Conservation (phyloP, 2,329 filamentous ascomycete species). For the Colletotrichum lindemuthianum region DNA sequence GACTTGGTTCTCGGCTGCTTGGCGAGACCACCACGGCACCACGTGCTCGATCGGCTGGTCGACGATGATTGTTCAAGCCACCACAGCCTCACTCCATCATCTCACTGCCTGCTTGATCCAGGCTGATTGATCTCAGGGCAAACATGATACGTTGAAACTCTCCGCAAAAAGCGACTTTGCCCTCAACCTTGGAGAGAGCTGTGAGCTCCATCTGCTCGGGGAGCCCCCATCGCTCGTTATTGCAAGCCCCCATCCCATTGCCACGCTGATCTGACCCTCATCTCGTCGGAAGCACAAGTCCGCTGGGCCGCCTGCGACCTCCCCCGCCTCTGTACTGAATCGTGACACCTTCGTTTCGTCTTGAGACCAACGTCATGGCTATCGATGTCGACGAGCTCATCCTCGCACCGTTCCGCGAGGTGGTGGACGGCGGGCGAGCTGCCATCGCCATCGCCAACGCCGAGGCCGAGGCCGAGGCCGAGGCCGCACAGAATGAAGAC, state of each 20-base stretch:
- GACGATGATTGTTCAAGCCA: background rate
- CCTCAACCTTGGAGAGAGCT: background rate
- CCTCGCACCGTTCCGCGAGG: constrained; percentile 48
- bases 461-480: too few relatives aligned
- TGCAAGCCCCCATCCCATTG: background rate
- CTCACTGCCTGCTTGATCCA: background rate
- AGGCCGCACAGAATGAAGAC: constrained; percentile 39
- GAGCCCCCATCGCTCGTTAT: background rate
- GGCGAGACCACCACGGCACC: constrained; percentile 16
- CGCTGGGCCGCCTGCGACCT: background rate
- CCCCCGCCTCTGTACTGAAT: constrained; percentile 7
- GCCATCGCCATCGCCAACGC: constrained; percentile 49
- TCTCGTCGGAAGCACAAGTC: background rate
- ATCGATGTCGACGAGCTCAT: constrained; percentile 34
- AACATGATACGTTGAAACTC: too few relatives aligned
- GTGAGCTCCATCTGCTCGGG: background rate
- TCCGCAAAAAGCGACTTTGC: too few relatives aligned
- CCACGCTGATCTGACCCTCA: constrained; percentile 22
- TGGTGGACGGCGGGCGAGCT: constrained; percentile 51
- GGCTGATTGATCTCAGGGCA: background rate
- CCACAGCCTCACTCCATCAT: background rate
- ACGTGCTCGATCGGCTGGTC: constrained; percentile 28
- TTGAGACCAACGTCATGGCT: constrained; percentile 23
- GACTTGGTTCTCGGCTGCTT: constrained; percentile 12
- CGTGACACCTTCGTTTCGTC: background rate